phyloP scores from a whole-genome alignment of 169 alveolate genomes.

The Plasmodium reichenowi region DNA sequence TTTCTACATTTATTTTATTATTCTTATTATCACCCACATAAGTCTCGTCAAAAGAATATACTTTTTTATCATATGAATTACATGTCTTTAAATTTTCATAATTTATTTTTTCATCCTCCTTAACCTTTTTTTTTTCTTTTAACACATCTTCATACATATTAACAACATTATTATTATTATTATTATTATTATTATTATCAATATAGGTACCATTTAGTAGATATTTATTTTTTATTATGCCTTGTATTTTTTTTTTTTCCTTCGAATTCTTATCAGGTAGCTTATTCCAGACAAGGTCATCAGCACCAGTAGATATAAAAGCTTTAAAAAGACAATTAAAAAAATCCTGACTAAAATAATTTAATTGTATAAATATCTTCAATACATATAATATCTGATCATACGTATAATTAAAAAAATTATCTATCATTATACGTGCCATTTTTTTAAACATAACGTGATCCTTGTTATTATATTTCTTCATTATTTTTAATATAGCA shows the following conservation, averaged over 20 bases:
- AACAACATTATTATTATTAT: not conserved
- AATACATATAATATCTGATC: slow-evolving; percentile 23
- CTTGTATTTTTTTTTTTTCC: too few species aligned
- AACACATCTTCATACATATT: not conserved
- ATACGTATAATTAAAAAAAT: slow-evolving; percentile 48
- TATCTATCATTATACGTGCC: not conserved
- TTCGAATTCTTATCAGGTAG: not conserved
- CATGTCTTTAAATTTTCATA: too few species aligned
- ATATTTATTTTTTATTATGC: too few species aligned
- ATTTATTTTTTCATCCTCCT: too few species aligned
- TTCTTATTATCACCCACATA: not conserved
- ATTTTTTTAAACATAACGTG: slow-evolving; percentile 19
- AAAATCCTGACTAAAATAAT: slow-evolving; percentile 37
- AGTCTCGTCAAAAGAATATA: not conserved
- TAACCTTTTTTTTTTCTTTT: too few species aligned
- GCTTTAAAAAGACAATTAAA: slow-evolving; percentile 34
- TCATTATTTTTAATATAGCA: slow-evolving; percentile 34
- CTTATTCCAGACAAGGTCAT: not conserved
- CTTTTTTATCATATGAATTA: too few species aligned
- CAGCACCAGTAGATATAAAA: not conserved
- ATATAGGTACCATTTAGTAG: not conserved
- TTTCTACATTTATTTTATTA: not conserved
- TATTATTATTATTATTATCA: not conserved
- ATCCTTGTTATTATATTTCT: slow-evolving; percentile 35
- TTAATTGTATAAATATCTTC: slow-evolving; percentile 33